phyloP scores from a whole-genome alignment of 331 rosid species.

The Saraca asoca region DNA sequence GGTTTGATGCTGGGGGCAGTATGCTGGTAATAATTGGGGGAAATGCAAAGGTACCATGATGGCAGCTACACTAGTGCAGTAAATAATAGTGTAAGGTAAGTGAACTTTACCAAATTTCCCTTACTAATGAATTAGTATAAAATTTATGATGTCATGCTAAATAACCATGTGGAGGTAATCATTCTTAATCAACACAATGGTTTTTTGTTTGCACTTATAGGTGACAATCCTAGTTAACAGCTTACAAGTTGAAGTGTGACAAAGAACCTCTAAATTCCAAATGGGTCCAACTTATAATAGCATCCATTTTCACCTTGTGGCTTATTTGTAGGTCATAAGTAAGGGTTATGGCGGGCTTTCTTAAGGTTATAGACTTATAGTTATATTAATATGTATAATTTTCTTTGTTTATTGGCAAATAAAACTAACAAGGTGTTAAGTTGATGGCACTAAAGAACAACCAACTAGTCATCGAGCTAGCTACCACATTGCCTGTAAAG shows the following conservation, averaged over 20 bases:
- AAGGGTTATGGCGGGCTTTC: background rate
- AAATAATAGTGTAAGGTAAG: constrained; percentile 78
- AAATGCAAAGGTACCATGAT: constrained; percentile 92
- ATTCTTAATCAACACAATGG: constrained; percentile 19
- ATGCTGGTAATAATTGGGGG: constrained; percentile 93
- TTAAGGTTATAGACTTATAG: background rate
- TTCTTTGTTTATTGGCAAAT: background rate
- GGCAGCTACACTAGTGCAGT: constrained; percentile 97
- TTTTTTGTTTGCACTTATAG: constrained; percentile 56
- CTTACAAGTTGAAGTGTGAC: no score
- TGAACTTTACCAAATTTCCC: constrained; percentile 18
- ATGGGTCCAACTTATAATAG: constrained; percentile 46
- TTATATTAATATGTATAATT: constrained; percentile 17
- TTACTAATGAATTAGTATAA: constrained; percentile 10
- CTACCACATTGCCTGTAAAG: no score
- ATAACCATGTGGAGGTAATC: no score
- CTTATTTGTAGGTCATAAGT: no score
- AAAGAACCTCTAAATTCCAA: constrained; percentile 81
- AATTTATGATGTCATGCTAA: constrained; percentile 17
- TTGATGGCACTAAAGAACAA: no score
- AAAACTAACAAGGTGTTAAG: constrained; percentile 19
- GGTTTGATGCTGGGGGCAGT: constrained; percentile 92
- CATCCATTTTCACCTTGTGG: constrained; percentile 3
- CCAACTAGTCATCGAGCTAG: no score
- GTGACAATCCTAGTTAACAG: constrained; percentile 69